Conservation (phyloP, 495 filamentous ascomycete genomes). For the Hapsidospora chrysogenum region DNA sequence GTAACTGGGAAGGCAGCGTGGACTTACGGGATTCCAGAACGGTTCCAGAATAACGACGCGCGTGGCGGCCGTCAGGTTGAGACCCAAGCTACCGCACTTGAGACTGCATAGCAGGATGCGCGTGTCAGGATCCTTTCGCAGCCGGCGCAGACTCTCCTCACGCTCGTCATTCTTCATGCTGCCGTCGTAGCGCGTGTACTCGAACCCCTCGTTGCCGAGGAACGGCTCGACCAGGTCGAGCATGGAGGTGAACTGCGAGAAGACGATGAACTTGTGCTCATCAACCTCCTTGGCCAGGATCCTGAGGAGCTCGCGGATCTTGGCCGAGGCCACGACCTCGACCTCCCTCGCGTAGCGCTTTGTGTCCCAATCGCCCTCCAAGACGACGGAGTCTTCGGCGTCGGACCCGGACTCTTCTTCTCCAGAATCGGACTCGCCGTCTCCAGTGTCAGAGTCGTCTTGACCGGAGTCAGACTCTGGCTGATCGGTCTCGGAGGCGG, state of each 20-base stretch:
- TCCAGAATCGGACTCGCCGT: constrained; percentile 29
- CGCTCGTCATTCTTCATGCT: constrained; percentile 87
- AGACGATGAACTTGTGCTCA: constrained; percentile 88
- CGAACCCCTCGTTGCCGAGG: constrained; percentile 51
- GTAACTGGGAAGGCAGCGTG: constrained; percentile 4
- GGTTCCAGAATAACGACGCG: constrained; percentile 91
- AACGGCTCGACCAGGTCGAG: constrained; percentile 92
- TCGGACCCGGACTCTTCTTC: constrained; percentile 13
- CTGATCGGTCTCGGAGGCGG: constrained; percentile 9
- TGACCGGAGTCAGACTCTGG: constrained; percentile 20
- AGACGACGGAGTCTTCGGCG: constrained; percentile 1
- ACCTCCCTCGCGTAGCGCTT: constrained; percentile 8
- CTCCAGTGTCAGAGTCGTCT: constrained; percentile 16
- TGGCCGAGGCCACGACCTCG: constrained; percentile 56
- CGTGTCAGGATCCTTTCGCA: constrained; percentile 53
- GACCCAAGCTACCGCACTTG: constrained; percentile 79
- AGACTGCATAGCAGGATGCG: constrained; percentile 81
- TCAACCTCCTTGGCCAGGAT: constrained; percentile 65
- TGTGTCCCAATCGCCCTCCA: constrained; percentile 8
- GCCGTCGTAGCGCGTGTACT: constrained; percentile 82
- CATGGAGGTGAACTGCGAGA: constrained; percentile 94
- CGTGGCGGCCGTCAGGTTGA: constrained; percentile 88
- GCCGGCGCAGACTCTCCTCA: constrained; percentile 56
- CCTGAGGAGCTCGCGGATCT: constrained; percentile 68
- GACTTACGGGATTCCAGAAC: constrained; percentile 82